Base-by-base conservation (phyloP, 495 filamentous ascomycete species). In the Penicillium riverlandense region DNA sequence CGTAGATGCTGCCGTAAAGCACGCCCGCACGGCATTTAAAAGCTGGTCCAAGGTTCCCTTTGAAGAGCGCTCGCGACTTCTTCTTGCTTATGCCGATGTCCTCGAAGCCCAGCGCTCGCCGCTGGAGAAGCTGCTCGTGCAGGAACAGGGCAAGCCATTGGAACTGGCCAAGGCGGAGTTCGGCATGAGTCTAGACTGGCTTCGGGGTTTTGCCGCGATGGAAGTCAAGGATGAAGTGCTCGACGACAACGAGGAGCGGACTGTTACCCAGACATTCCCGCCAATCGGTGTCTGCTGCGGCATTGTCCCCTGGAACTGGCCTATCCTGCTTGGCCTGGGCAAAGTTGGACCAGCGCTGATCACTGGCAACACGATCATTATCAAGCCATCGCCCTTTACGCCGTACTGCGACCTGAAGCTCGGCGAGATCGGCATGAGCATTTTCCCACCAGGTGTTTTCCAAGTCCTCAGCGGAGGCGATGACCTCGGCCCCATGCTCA, bases 401-500 rank as follows among this genome's bases (percentile, higher is more conserved):
- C 83, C 83, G 0, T 86, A 87, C 70, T 76, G 76, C 39, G 75
- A 64, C 33, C 67, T 85, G 44, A 85, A 84, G 52, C 65, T 81
- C 42, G 74, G 64, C 41, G 83, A 87, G 59, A 65, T 88, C 11
- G 74, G 66, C 12, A 72, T 76, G 36, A 59, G 68, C 1, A 65
- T 83, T 49, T 75, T 86, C 44, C 83, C 84, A 0, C 77, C 78
- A 0, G 84, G 83, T 41, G 76, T 88, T 8, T 52, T 88, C 12
- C 82, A 85, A 50, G 81, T 69, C 11, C 53, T 88, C 29, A 82
- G 79, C 55, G 84, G 84, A 13, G 81, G 74, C 44, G 80, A 83
- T 12, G 67, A 77, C 10, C 70, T 87, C 8, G 83, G 83, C 7
- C 76, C 79, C 2, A 59, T 63, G 62, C 63, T 84, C 40, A 77